Evolutionary conservation across 176 grass and related monocot species (phyloP).

Genomic region (Saccharum spontaneum): DNA sequence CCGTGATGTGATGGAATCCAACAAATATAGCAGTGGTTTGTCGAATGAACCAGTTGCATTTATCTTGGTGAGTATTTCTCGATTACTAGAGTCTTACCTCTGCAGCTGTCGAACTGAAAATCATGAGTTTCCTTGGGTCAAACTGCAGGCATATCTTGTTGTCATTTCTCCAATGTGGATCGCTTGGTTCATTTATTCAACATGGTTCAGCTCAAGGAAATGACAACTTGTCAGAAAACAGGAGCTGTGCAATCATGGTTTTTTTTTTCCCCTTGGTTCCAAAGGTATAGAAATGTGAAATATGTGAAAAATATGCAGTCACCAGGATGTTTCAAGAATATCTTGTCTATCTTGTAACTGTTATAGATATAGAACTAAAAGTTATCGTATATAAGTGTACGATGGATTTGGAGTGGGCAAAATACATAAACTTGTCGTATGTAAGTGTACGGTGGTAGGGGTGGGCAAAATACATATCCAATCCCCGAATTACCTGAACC

Average conservation of each 20-base stretch:
- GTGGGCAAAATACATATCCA: no score
- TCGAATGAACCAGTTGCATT: slow-evolving; percentile 35
- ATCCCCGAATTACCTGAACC: no score
- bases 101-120: not conserved
- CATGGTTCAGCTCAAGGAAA: slow-evolving; percentile 26
- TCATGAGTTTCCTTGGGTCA: not conserved
- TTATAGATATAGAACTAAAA: not conserved
- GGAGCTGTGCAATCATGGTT: slow-evolving; percentile 2
- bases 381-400: not conserved
- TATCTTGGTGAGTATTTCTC: slow-evolving; percentile 40
- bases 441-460: no score
- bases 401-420: not conserved
- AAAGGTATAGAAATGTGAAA: not conserved
- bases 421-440: no score
- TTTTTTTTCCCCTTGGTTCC: not conserved
- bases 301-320: not conserved
- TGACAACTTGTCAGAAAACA: slow-evolving; percentile 18
- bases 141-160: slow-evolving; percentile 47
- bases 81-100: not conserved
- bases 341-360: not conserved
- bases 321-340: not conserved
- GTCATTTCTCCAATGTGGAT: slow-evolving; percentile 37
- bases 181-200: slow-evolving; percentile 37
- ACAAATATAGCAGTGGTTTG: slow-evolving; percentile 46
- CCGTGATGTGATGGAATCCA: slow-evolving; percentile 44